These are phyloP conservation scores for Alnus glutinosa DNA, from an alignment of 306 rosid species.

Conservation along the genomic window DNA sequence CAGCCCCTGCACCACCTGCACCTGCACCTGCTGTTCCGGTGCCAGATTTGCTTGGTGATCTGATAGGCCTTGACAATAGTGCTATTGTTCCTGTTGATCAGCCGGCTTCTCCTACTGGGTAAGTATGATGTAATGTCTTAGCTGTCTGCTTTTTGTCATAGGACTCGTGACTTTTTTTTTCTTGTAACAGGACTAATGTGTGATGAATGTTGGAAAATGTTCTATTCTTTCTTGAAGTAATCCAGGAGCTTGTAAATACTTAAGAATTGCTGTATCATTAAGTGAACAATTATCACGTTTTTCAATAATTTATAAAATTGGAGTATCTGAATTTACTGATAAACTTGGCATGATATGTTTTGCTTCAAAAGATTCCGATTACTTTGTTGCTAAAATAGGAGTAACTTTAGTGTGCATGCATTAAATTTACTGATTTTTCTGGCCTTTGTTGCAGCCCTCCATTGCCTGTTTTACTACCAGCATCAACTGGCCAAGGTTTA, in stretches of 20 bases:
- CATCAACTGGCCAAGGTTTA: slow-evolving; percentile 88
- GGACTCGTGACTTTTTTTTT: not conserved
- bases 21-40: slow-evolving; percentile 64
- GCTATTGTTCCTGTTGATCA: slow-evolving; percentile 76
- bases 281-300: not conserved
- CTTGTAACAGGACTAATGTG: not conserved
- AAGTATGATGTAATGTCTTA: slow-evolving; percentile 33
- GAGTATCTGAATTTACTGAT: slow-evolving; percentile 7
- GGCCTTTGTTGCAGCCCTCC: slow-evolving; percentile 66
- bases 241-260: not conserved
- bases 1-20: slow-evolving; percentile 48
- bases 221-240: not conserved
- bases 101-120: slow-evolving; percentile 80
- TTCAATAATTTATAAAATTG: not conserved
- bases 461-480: slow-evolving; percentile 73
- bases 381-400: slow-evolving; percentile 6
- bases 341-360: slow-evolving; percentile 7
- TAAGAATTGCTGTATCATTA: not conserved
- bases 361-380: slow-evolving; percentile 17
- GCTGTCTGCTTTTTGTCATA: slow-evolving; percentile 8
- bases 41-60: slow-evolving; percentile 95
- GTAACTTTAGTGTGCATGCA: not conserved
- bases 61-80: slow-evolving; percentile 81
- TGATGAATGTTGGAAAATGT: not conserved
- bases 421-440: slow-evolving; percentile 26